These are phyloP conservation scores for Mortierella sp. DNA, from an alignment of 371 early-diverging fungal species.

Conservation along the genomic window DNA sequence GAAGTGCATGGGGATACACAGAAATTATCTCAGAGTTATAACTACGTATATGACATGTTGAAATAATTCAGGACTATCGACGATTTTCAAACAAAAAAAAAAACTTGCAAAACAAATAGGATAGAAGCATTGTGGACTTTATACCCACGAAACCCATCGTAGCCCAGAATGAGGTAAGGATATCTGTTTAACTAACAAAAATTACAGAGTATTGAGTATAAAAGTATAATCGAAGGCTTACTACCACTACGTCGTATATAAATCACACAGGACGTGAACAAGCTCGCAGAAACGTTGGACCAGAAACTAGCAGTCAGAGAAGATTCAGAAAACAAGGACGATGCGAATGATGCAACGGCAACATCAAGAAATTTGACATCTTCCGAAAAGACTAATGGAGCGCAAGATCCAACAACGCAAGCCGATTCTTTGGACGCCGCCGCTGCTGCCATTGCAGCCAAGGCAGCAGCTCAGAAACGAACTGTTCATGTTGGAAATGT, in stretches of 20 bases:
- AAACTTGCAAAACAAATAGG: constrained; percentile 19
- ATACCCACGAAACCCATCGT: constrained; percentile 10
- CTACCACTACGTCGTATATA: too few relatives aligned
- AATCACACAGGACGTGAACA: constrained; percentile 17
- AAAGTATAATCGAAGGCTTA: too few relatives aligned
- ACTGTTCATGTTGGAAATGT: constrained; percentile 69
- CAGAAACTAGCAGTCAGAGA: constrained; percentile 27
- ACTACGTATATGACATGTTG: neutral
- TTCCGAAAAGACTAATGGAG: neutral
- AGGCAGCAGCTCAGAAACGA: constrained; percentile 8
- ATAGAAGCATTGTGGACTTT: constrained; percentile 43
- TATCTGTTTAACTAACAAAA: neutral
- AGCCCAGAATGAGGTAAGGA: constrained; percentile 15
- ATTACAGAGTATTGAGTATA: too few relatives aligned
- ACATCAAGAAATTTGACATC: neutral
- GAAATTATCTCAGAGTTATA: too few relatives aligned
- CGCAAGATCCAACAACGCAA: neutral
- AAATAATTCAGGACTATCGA: neutral
- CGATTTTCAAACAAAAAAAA: neutral
- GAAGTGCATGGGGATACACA: neutral
- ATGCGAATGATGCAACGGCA: neutral
- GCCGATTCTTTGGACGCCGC: neutral
- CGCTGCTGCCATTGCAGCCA: neutral
- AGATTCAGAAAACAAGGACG: constrained; percentile 9
- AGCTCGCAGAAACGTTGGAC: constrained; percentile 24